Conservation (phyloP, 768 basidiomycete species). For the Hydnomerulius pinastri region DNA sequence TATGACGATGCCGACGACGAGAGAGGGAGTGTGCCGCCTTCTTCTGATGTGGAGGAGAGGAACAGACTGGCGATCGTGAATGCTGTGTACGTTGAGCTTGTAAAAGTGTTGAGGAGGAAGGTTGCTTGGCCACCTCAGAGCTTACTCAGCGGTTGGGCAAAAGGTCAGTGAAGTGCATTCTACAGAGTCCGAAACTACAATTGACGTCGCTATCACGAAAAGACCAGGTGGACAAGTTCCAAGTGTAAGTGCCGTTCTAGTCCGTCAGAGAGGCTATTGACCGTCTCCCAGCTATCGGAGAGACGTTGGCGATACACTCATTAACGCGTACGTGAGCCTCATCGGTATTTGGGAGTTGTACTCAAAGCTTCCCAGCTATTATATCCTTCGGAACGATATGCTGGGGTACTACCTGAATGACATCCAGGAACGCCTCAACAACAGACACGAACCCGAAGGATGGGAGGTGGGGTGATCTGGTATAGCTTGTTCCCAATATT, state of each 20-base stretch:
- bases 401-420: constrained; percentile 68
- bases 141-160: constrained; percentile 55
- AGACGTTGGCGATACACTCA: constrained; percentile 84
- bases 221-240: constrained; percentile 82
- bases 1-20: constrained; percentile 43
- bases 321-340: constrained; percentile 69
- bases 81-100: constrained; percentile 78
- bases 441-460: constrained; percentile 44
- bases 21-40: constrained; percentile 18
- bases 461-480: constrained; percentile 68
- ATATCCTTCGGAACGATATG: constrained; percentile 85
- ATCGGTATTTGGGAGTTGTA: neutral
- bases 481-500: neutral
- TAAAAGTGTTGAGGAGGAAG: constrained; percentile 70
- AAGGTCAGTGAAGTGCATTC: constrained; percentile 49
- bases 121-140: constrained; percentile 64
- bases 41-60: constrained; percentile 28
- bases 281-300: constrained; percentile 64
- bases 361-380: constrained; percentile 57
- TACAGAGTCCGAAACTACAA: neutral
- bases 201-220: constrained; percentile 7
- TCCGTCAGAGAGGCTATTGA: neutral
- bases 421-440: constrained; percentile 54
- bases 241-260: constrained; percentile 52
- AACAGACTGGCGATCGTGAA: constrained; percentile 60